Evolutionary conservation across 2,329 filamentous ascomycete genomes (phyloP).

Genomic region (Ophiostoma ulmi): DNA sequence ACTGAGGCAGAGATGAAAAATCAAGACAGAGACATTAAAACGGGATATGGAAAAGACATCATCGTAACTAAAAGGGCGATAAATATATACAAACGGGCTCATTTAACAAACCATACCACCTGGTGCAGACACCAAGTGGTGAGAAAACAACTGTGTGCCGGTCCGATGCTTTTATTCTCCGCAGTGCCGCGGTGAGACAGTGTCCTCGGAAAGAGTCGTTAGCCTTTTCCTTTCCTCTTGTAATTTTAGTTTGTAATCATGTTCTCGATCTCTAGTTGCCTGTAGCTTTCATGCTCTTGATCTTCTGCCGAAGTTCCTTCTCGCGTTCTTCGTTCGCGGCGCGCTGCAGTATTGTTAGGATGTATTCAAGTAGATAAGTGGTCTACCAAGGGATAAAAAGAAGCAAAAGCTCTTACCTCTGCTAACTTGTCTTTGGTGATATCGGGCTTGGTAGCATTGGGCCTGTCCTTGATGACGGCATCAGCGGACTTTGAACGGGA

Average conservation of each 20-base stretch:
- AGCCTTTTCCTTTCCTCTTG: constrained; percentile 12
- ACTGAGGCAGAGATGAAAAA: not conserved
- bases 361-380: not conserved
- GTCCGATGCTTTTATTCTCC: not conserved
- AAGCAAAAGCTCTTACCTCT: not conserved
- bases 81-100: constrained; percentile 8
- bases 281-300: constrained; percentile 42
- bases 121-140: not conserved
- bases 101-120: constrained; percentile 13
- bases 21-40: not conserved
- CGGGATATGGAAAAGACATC: not conserved
- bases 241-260: not conserved
- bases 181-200: not conserved
- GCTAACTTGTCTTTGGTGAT: not conserved
- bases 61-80: not conserved
- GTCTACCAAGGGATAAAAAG: not conserved
- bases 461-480: constrained; percentile 47
- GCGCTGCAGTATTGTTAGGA: constrained; percentile 34
- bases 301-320: constrained; percentile 48
- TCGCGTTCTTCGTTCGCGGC: constrained; percentile 45
- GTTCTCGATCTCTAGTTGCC: not conserved
- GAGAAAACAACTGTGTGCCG: not conserved
- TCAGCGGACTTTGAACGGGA: constrained; percentile 53
- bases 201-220: constrained; percentile 9
- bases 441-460: constrained; percentile 28